Percentiles rank a stretch among this genome's conserved stretches.
phyloP scores from a whole-genome alignment of 2,329 filamentous ascomycete species.

The Fusarium equiseti region DNA sequence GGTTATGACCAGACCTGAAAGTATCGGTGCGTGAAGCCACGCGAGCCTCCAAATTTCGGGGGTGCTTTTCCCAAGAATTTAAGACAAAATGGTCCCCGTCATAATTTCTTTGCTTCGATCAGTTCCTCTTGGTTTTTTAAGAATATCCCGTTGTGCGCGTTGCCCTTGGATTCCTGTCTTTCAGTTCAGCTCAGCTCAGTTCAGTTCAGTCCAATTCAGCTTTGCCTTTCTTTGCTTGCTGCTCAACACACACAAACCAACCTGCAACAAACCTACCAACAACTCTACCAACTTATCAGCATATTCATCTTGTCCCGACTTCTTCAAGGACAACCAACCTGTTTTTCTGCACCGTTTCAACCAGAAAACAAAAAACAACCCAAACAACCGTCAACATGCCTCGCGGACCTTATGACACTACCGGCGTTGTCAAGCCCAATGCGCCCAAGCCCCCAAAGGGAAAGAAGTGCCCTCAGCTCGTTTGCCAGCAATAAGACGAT shows the following conservation, averaged over 20 bases:
- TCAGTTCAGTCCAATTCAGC: slow-evolving; percentile 11
- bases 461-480: slow-evolving; percentile 34
- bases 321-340: slow-evolving; percentile 29
- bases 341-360: slow-evolving; percentile 5
- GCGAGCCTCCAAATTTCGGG: slow-evolving; percentile 39
- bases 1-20: slow-evolving; percentile 37
- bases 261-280: slow-evolving; percentile 11
- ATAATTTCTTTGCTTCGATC: slow-evolving; percentile 37
- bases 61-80: slow-evolving; percentile 36
- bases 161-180: slow-evolving; percentile 39
- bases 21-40: slow-evolving; percentile 40
- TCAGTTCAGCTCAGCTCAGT: slow-evolving; percentile 16
- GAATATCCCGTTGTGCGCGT: slow-evolving; percentile 39
- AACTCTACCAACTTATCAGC: slow-evolving; percentile 28
- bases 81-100: slow-evolving; percentile 43
- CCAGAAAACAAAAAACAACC: slow-evolving; percentile 1
- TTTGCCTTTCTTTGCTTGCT: slow-evolving; percentile 27
- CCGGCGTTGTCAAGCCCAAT: slow-evolving; percentile 53
- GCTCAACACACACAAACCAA: slow-evolving; percentile 21
- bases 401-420: slow-evolving; percentile 56
- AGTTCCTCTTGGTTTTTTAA: slow-evolving; percentile 35
- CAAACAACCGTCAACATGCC: slow-evolving; percentile 46
- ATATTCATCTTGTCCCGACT: slow-evolving; percentile 13
- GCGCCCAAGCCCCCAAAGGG: slow-evolving; percentile 53
- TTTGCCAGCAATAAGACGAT: slow-evolving; percentile 28